Base-by-base conservation (phyloP, 208 protist species). In the Acanthamoeba sp. region DNA sequence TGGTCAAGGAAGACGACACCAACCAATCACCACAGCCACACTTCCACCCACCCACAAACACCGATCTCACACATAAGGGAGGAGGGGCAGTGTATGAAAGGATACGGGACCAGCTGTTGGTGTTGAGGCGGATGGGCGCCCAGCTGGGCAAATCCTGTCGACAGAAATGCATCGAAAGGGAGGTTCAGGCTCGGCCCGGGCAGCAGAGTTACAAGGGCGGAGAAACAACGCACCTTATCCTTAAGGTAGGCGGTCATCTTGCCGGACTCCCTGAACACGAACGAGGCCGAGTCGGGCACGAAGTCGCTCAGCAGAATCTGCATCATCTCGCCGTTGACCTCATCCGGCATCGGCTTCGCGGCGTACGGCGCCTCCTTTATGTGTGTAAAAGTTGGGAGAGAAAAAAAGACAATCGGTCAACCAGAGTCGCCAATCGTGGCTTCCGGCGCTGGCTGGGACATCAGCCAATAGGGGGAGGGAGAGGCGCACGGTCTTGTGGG, bases 221-320 rank as follows among this genome's bases (percentile, higher is more conserved):
- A 71, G 62, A 71, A 71, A 48, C 6, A 14, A 85, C 18, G 18
- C 42, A 40, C 76, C 78, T 42, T 34, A 20, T 87, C 78, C 22
- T 50, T 2, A 20, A 87, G 40, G 50, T 36, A 34, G 78, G 5
- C 14, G 40, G 24, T 42, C 78, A 87, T 32, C 45, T 62, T 59
- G 40, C 78, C 78, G 14, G 78, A 87, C 45, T 87, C 32, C 24
- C 32, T 12, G 50, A 62, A 87, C 14, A 87, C 78, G 36, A 87
- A 59, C 16, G n/a, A n/a, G 29, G 78, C 78, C 50, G 78, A 62
- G 40, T 59, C 32, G n/a, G 78, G 45, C 32, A 59, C 78, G 34
- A 57, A 87, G 50, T 87, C 78, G 42, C 78, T 87, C 20, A 87
- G 40, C 40, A 87, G 1, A 27, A 87, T 62, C 78, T 87, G 78